A percentile compares a stretch with the other conserved stretches of the same genome.
These are phyloP conservation scores for Chaetomium cochliodes DNA, from an alignment of 495 filamentous ascomycete genomes.

Conservation along the genomic window DNA sequence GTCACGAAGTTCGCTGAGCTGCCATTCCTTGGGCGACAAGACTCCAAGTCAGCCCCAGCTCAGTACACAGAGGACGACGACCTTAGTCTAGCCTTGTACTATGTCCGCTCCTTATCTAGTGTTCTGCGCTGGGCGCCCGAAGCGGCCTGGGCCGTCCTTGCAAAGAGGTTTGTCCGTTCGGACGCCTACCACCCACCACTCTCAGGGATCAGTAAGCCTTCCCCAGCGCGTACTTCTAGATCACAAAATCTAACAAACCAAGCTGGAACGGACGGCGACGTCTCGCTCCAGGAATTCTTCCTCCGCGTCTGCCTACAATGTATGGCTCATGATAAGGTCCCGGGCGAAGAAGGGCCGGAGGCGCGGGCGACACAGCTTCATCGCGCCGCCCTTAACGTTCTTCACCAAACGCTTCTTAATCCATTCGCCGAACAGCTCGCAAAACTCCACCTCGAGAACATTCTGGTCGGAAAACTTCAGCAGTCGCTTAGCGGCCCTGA, in stretches of 20 bases:
- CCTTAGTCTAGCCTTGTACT: slow-evolving; percentile 72
- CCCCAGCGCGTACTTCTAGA: neutral
- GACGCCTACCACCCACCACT: slow-evolving; percentile 39
- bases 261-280: slow-evolving; percentile 49
- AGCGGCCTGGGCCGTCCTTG: slow-evolving; percentile 60
- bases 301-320: slow-evolving; percentile 57
- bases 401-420: slow-evolving; percentile 73
- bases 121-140: slow-evolving; percentile 63
- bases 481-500: slow-evolving; percentile 61
- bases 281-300: slow-evolving; percentile 62
- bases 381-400: slow-evolving; percentile 64
- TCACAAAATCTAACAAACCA: slow-evolving; percentile 25
- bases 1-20: slow-evolving; percentile 55
- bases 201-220: slow-evolving; percentile 47
- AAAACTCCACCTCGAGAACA: slow-evolving; percentile 67
- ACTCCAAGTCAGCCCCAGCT: slow-evolving; percentile 7
- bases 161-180: slow-evolving; percentile 44
- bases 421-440: slow-evolving; percentile 64
- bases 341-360: slow-evolving; percentile 36
- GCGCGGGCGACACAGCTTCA: slow-evolving; percentile 59
- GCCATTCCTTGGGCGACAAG: slow-evolving; percentile 49
- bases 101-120: slow-evolving; percentile 71
- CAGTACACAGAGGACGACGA: slow-evolving; percentile 56
- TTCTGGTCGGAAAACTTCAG: slow-evolving; percentile 68
- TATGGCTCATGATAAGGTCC: slow-evolving; percentile 49